Conservation (phyloP, 163 green algal genomes). For the Scenedesmus sp. region DNA sequence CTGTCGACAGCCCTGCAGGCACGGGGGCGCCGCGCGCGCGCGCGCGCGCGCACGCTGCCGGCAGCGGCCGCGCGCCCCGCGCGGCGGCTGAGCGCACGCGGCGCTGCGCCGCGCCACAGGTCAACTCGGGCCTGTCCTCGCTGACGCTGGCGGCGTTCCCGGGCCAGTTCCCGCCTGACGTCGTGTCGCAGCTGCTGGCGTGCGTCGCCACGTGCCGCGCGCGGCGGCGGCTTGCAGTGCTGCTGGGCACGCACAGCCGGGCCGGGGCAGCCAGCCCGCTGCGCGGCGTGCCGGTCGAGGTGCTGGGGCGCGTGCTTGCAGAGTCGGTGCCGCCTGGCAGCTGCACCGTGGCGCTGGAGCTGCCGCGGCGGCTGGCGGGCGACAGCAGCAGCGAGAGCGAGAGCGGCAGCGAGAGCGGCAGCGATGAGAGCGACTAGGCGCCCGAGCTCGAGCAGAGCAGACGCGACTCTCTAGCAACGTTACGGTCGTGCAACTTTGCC, state of each 20-base stretch:
- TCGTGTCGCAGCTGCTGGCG: not conserved
- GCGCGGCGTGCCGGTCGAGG: conserved; percentile 7
- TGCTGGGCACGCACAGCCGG: conserved; percentile 8
- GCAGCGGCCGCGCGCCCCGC: too few relatives aligned
- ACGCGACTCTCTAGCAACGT: too few relatives aligned
- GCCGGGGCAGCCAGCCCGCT: not conserved
- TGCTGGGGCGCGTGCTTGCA: conserved; percentile 15
- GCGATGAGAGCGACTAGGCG: not conserved
- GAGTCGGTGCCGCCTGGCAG: not conserved
- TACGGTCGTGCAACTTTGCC: too few relatives aligned
- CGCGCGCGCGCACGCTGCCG: too few relatives aligned
- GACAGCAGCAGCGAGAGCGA: conserved; percentile 20
- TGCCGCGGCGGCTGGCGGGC: not conserved
- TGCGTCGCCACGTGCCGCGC: not conserved
- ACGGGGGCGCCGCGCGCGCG: too few relatives aligned
- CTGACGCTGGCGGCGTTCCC: conserved; percentile 17
- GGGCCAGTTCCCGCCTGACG: conserved; percentile 25
- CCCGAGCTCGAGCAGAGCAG: too few relatives aligned
- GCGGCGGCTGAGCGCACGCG: too few relatives aligned
- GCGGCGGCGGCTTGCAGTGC: conserved; percentile 8
- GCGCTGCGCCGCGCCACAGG: too few relatives aligned
- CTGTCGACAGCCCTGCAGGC: too few relatives aligned
- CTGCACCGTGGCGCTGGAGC: conserved; percentile 6
- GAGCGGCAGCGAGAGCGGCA: not conserved
- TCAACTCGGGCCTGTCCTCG: conserved; percentile 21